These are phyloP conservation scores for Alternaria conjuncta DNA, from an alignment of 2,329 filamentous ascomycete species.

Conservation along the genomic window DNA sequence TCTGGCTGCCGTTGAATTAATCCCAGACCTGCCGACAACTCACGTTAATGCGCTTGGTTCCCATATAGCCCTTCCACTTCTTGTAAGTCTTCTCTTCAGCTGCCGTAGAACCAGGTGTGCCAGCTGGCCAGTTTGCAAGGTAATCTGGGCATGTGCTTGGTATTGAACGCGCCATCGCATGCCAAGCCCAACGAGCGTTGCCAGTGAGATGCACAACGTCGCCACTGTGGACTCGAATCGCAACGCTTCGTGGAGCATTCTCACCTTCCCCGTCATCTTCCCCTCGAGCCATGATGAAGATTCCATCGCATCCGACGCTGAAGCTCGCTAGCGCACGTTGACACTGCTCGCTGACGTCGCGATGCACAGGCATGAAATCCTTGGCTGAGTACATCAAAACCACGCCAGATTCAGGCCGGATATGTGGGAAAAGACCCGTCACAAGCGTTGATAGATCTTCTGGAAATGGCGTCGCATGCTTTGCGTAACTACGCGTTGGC, in stretches of 20 bases:
- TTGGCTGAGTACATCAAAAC: constrained; percentile 91
- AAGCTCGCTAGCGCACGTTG: constrained; percentile 83
- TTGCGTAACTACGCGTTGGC: constrained; percentile 85
- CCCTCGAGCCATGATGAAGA: constrained; percentile 76
- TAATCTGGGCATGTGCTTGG: constrained; percentile 78
- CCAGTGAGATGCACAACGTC: constrained; percentile 90
- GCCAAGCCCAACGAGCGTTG: constrained; percentile 87
- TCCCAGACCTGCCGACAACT: constrained; percentile 52
- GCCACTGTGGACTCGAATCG: constrained; percentile 71
- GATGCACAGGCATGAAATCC: constrained; percentile 90
- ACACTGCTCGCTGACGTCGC: constrained; percentile 90
- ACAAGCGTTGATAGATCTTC: constrained; percentile 74
- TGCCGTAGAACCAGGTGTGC: constrained; percentile 40
- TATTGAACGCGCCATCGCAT: constrained; percentile 88
- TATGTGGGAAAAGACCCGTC: constrained; percentile 76
- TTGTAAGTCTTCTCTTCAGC: constrained; percentile 44
- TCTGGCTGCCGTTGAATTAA: constrained; percentile 20
- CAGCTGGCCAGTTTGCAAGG: constrained; percentile 74
- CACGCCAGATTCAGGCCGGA: constrained; percentile 85
- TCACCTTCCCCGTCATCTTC: constrained; percentile 45
- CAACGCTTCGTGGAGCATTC: constrained; percentile 39
- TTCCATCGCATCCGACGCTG: constrained; percentile 86
- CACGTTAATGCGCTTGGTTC: constrained; percentile 49
- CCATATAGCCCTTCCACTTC: constrained; percentile 50
- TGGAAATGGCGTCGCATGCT: constrained; percentile 74